Evolutionary conservation across 2,329 filamentous ascomycete genomes (phyloP), one percentile per base, ranked within the genome.

Genomic region (Phialophora macrospora): DNA sequence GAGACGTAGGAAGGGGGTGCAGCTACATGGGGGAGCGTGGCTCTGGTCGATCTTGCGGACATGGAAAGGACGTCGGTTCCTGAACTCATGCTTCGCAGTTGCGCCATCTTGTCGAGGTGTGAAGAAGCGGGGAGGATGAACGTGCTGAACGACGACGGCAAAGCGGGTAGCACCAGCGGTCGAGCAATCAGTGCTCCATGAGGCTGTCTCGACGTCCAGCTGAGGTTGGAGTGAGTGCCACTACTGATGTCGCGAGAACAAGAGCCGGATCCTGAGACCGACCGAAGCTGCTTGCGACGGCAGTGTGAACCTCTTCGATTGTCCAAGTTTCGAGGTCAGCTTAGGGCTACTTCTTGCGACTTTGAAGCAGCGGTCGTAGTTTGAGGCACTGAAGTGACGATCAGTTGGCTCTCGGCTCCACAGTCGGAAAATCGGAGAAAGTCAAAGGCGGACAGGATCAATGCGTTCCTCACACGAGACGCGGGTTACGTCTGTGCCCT

Each of bases 1-100:
- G 94, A 93, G 73, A 99, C 93, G 79, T 96, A 99, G 20, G 88
- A 91, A 32, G 95, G 89, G 70, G 90, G 83, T 9, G 94, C 95
- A 54, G 88, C 88, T 28, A 64, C 69, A 32, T 60, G 61, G 26
- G 70, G 70, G 26, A 71, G 61, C 11, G 55, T 62, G 22, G 62
- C 59, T 60, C 55, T 60, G 11, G 55, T 54, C 12, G 70, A 72
- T 60, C 63, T 68, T 17, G 68, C 60, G 17, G 70, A 72, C 57
- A 63, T 67, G 6, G 71, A 72, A 26, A 71, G 60, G 11, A 71
- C 62, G 52, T 75, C 74, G 22, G 70, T 74, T 12, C 70, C 70
- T 32, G 69, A 70, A 57, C 72, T 72, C 49, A 67, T 65, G 22
- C 70, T 73, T 55, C 72, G 67, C 60, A 70, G 60, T 62, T 62